Base-by-base conservation (phyloP, 108 stramenopile genomes). In the Poteriospumella lacustris region DNA sequence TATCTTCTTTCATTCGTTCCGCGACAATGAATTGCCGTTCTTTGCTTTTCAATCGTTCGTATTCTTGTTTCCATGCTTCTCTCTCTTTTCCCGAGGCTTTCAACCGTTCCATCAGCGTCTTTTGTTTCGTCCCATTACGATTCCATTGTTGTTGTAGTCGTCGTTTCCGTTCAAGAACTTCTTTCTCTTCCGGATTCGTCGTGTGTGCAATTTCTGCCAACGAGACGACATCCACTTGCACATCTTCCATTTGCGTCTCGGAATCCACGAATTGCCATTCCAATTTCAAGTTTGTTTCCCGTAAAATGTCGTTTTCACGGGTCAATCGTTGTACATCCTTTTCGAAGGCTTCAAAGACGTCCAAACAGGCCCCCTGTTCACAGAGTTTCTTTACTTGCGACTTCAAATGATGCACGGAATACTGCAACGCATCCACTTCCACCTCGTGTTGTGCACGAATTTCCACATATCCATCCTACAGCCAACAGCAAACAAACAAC, bases 21-120 rank as follows among this genome's bases (percentile, higher is more conserved):
- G 5, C 3, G 5, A 64, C 5, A 12, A 64, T 5, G 36, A 64
- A 64, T 12, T 24, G 60, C 36, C 60, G 28, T 64, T 64, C 60
- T 64, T 64, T 64, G 33, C 5, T 24, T 64, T 64, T 64, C 24
- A 64, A 64, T 64, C 36, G 9, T 12, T 64, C 60, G 36, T 31
- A 64, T 34, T 26, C 15, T 64, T 12, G 5, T 64, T 24, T 3
- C 3, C 28, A 34, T 64, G 31, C 28, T 64, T 64, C 60, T 64
- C 60, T 19, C 24, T 64, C 60, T 64, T 64, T 26, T 12, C 60
- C 60, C 36, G 60, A 64, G 28, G 28, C 36, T 34, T 64, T 64
- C 36, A 64, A 64, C 5, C 31, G 15, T 64, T 19, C 15, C 9
- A 24, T 33, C 36, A 64, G 36, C 9, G 47, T 52, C 47, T 52